Evolutionary conservation across 2,329 filamentous ascomycete species (phyloP).

Genomic region (Exserohilum rostratum): DNA sequence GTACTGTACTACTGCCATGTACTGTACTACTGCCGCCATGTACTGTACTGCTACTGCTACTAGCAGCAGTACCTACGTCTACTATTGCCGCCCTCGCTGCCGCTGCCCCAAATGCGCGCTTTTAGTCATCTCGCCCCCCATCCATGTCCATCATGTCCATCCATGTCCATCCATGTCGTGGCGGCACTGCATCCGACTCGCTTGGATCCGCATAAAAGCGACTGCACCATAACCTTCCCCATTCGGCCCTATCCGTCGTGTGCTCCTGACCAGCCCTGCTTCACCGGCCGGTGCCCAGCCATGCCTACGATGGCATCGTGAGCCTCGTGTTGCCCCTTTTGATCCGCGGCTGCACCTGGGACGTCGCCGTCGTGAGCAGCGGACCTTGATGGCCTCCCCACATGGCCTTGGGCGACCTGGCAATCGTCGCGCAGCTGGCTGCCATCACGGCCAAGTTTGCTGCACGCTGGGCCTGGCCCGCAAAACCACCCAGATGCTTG

Average conservation of each 20-base stretch:
- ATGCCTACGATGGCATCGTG: slow-evolving; percentile 1
- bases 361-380: background rate
- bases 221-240: slow-evolving; percentile 20
- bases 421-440: background rate
- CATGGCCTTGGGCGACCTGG: background rate
- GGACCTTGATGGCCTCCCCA: background rate
- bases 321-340: slow-evolving; percentile 12
- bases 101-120: slow-evolving; percentile 8
- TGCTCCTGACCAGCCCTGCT: slow-evolving; percentile 13
- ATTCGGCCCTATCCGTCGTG: slow-evolving; percentile 16
- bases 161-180: no score
- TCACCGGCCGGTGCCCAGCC: slow-evolving; percentile 9
- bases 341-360: slow-evolving; percentile 7
- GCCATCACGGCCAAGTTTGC: background rate
- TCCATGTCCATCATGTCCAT: no score
- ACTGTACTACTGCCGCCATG: slow-evolving; percentile 15
- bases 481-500: background rate
- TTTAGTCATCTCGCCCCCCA: background rate
- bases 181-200: slow-evolving; percentile 26
- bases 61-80: background rate
- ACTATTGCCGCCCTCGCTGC: slow-evolving; percentile 14
- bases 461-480: slow-evolving; percentile 1
- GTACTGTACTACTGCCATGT: no score
- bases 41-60: slow-evolving; percentile 18
- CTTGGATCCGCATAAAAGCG: slow-evolving; percentile 22